These are phyloP conservation scores for Aspergillus amoenus DNA, from an alignment of 2,329 filamentous ascomycete species.

Conservation along the genomic window DNA sequence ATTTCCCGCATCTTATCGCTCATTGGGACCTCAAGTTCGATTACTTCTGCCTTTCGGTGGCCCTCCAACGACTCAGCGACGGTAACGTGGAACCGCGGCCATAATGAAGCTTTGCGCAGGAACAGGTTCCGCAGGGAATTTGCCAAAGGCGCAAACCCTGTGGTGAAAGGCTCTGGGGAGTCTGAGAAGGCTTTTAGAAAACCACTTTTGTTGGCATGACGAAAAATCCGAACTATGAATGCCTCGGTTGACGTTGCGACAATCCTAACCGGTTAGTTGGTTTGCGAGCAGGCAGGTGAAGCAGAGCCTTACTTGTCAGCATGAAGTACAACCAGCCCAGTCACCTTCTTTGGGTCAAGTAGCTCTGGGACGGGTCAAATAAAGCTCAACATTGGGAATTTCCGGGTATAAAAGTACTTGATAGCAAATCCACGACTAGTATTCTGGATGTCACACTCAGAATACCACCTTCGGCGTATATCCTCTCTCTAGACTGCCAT, in stretches of 20 bases:
- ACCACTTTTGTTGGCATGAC: constrained; percentile 89
- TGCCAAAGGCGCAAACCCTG: constrained; percentile 81
- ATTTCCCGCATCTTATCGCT: constrained; percentile 90
- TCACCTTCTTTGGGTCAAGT: constrained; percentile 78
- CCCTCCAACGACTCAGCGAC: constrained; percentile 89
- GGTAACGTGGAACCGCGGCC: constrained; percentile 89
- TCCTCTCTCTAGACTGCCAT: constrained; percentile 66
- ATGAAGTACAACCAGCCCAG: constrained; percentile 82
- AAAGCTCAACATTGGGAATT: neutral
- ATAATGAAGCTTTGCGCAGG: constrained; percentile 81
- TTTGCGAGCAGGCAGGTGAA: neutral
- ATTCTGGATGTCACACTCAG: constrained; percentile 97
- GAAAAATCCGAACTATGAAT: constrained; percentile 90
- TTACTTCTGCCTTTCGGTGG: constrained; percentile 90
- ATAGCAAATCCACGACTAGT: constrained; percentile 87
- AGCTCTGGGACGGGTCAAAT: constrained; percentile 45
- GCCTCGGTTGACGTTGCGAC: constrained; percentile 86
- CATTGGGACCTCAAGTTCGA: constrained; percentile 95
- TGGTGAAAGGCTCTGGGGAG: constrained; percentile 84
- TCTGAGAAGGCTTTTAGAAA: constrained; percentile 97
- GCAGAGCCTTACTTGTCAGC: constrained; percentile 63
- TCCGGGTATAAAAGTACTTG: constrained; percentile 44
- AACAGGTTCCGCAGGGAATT: constrained; percentile 94
- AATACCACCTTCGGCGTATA: constrained; percentile 85
- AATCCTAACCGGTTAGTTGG: constrained; percentile 50